Evolutionary conservation across 1,284 basidiomycete species (phyloP), one percentile per base, ranked within the genome.

Genomic region (Schizopora paradoxa): DNA sequence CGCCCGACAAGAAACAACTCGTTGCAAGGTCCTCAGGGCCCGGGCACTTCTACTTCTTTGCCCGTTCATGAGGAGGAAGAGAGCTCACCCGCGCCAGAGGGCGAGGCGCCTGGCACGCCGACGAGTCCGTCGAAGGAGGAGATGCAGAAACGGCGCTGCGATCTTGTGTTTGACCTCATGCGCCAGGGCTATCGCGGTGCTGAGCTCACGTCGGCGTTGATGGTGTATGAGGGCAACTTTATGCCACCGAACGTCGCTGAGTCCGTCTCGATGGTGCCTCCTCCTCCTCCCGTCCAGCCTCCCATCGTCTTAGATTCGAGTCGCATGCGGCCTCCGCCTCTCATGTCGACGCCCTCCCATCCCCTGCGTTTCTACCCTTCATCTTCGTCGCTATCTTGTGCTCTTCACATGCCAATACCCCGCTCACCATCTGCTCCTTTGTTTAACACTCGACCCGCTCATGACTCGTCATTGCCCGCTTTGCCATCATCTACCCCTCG

Each of bases 1-100:
- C 67, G 72, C n/a, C 81, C 82, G 2, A 59, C 66, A 55, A 72
- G 71, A 56, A 65, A 67, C 25, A 59, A 57, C 18, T 40, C 47
- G 1, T 52, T 45, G 53, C 57, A 16, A 22, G 33, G 10, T 10
- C 33, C 18, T 8, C 10, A 14, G 22, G 18, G 33, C 33, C 18
- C 33, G 14, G 33, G 33, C 33, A 35, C 18, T 16, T 19, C 18
- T 16, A 22, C 33, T 2, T 35, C 33, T 16, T 8, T 6, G 13
- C 41, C n/a, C 11, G 31, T 5, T n/a, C 23, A 16, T 8, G 23
- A 28, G 4, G 14, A 6, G 13, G 26, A 44, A 19, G 31, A 26
- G 35, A 19, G 18, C n/a, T n/a, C 8, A 22, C 33, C 33, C 10
- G 11, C 8, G 22, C 8, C 33, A 22, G 31, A 10, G 33, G 14